A percentile compares a stretch with the other conserved stretches of the same genome.
Evolutionary conservation across 768 basidiomycete genomes (phyloP).

Genomic region (Boletus rubropictus): DNA sequence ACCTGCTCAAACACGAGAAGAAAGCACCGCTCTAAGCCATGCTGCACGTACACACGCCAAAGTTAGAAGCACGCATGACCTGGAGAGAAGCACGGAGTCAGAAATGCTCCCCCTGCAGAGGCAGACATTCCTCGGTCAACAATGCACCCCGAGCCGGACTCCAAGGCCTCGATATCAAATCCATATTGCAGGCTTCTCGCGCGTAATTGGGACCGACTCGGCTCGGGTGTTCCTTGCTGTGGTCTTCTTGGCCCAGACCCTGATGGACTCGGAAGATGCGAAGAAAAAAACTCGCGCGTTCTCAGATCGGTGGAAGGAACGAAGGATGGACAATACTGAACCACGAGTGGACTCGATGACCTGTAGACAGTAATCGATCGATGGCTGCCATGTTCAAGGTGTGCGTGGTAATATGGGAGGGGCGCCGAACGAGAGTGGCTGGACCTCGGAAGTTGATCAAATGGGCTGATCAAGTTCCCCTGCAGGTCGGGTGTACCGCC

Average conservation of each 20-base stretch:
- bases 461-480: not conserved
- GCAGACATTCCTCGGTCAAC: not conserved
- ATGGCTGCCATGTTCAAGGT: too few relatives aligned
- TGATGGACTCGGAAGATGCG: not conserved
- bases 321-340: not conserved
- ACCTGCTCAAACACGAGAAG: not conserved
- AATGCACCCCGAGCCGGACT: not conserved
- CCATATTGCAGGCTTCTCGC: not conserved
- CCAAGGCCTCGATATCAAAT: not conserved
- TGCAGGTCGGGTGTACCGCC: not conserved
- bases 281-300: not conserved
- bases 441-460: not conserved
- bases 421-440: too few relatives aligned
- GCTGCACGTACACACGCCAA: not conserved
- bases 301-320: not conserved
- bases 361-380: not conserved
- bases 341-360: not conserved
- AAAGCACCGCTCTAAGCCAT: constrained; percentile 8
- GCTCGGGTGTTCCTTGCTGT: constrained; percentile 1
- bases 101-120: not conserved
- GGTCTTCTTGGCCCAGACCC: not conserved
- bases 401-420: too few relatives aligned
- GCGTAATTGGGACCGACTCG: not conserved
- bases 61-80: constrained; percentile 1
- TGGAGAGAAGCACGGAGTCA: not conserved